Evolutionary conservation across 768 basidiomycete genomes (phyloP), one percentile per base, ranked within the genome.

Genomic region (Russula sp.): DNA sequence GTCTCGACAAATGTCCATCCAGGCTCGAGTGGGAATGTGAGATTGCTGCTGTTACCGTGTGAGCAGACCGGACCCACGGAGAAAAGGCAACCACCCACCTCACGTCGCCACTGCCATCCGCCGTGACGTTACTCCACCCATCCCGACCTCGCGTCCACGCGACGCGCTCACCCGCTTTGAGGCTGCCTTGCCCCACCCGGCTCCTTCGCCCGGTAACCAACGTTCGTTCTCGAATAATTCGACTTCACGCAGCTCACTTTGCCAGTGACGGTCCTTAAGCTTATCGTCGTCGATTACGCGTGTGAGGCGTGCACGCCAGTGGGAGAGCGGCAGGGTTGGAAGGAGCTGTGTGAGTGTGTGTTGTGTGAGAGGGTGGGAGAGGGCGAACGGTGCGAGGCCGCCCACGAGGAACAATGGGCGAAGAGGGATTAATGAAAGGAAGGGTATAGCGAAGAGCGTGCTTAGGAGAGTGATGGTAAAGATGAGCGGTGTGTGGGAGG

Each of bases 211-310:
- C 4, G 58, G 57, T 18, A 28, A 71, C 76, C 81, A 86, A 20
- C 91, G 79, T 72, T 92, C 89, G 74, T 92, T 93, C 77, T 93
- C 91, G 78, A 83, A 92, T 26, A 92, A 71, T 73, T 90, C 88
- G 18, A 92, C 88, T 38, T 85, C 81, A 7, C 83, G 73, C 75
- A 86, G 79, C 71, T 87, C 83, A 2, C 85, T 77, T 0, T 74
- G 76, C 89, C 89, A 92, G 50, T 83, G 83, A 32, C 71, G 74
- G 70, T 91, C 87, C 7, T 79, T 77, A 3, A 93, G 79, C 13
- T 76, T 78, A 66, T 92, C 87, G 66, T 93, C 78, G 68, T 92
- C 88, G 24, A 85, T 69, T 1, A 85, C 49, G 2, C 72, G 72
- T 6, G 70, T 69, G n/a, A 75, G 24, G 13, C 70, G 67, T 34